A percentile compares a stretch with the other conserved stretches of the same genome.
Evolutionary conservation across 768 basidiomycete species (phyloP).

Genomic region (Clitopilus hobsonii): DNA sequence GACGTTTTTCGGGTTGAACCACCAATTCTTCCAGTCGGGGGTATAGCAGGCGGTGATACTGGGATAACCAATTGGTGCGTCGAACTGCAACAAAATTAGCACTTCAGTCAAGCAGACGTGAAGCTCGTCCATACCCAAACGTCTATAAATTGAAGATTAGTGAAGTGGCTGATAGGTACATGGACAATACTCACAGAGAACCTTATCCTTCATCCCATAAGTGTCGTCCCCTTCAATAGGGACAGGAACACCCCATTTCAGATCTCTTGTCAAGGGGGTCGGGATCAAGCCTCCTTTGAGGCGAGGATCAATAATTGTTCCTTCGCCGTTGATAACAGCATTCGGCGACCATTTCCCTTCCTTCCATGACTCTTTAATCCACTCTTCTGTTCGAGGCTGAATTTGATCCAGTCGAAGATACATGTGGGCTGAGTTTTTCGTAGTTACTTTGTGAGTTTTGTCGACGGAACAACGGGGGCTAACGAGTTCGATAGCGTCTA

Average conservation of each 20-base stretch:
- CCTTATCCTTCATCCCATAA: slow-evolving; percentile 87
- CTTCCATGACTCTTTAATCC: slow-evolving; percentile 77
- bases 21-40: slow-evolving; percentile 94
- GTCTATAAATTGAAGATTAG: slow-evolving; percentile 39
- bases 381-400: slow-evolving; percentile 80
- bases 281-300: slow-evolving; percentile 82
- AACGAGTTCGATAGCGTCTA: slow-evolving; percentile 90
- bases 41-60: slow-evolving; percentile 97
- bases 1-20: slow-evolving; percentile 89
- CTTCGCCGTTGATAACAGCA: slow-evolving; percentile 83
- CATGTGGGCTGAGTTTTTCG: slow-evolving; percentile 82
- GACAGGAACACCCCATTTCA: slow-evolving; percentile 95
- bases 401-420: slow-evolving; percentile 83
- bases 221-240: slow-evolving; percentile 74
- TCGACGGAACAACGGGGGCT: slow-evolving; percentile 92
- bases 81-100: slow-evolving; percentile 60
- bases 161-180: slow-evolving; percentile 1
- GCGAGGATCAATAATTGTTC: slow-evolving; percentile 85
- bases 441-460: slow-evolving; percentile 71
- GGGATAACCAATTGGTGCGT: slow-evolving; percentile 94
- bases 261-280: slow-evolving; percentile 89
- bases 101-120: neutral
- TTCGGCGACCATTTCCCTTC: slow-evolving; percentile 92
- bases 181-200: slow-evolving; percentile 69
- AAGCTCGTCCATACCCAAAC: slow-evolving; percentile 72